phyloP scores from a whole-genome alignment of 352 stramenopile genomes.

The Thraustotheca clavata region DNA sequence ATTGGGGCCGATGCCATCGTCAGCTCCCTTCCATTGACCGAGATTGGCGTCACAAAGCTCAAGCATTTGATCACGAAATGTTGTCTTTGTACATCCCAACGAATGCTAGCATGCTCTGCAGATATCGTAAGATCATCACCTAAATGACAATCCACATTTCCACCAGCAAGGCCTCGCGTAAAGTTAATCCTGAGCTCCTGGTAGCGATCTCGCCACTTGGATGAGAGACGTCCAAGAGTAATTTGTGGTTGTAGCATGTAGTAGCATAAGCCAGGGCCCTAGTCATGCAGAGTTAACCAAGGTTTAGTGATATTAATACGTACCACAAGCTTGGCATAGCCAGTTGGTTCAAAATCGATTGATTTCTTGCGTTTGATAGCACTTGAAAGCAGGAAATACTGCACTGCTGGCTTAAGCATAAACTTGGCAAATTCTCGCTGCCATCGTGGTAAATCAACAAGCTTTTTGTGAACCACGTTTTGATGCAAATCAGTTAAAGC shows the following conservation, averaged over 20 bases:
- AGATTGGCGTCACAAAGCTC: slow-evolving; percentile 39
- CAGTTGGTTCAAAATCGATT: slow-evolving; percentile 51
- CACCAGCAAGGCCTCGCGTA: slow-evolving; percentile 39
- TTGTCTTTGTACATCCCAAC: slow-evolving; percentile 36
- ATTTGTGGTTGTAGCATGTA: slow-evolving; percentile 59
- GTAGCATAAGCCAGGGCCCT: slow-evolving; percentile 53
- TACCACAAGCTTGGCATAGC: slow-evolving; percentile 73
- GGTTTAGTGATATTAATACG: background rate
- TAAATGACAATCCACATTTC: slow-evolving; percentile 58
- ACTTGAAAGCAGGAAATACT: slow-evolving; percentile 34
- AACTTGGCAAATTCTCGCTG: background rate
- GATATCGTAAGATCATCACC: slow-evolving; percentile 55
- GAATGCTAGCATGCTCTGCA: slow-evolving; percentile 51
- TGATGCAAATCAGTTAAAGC: slow-evolving; percentile 9
- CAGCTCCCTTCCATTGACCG: slow-evolving; percentile 57
- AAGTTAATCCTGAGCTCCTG: slow-evolving; percentile 35
- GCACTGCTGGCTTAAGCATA: slow-evolving; percentile 25
- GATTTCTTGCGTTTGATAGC: slow-evolving; percentile 45
- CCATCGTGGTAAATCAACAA: background rate
- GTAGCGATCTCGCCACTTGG: slow-evolving; percentile 53
- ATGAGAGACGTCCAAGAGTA: slow-evolving; percentile 51
- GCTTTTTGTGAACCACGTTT: background rate
- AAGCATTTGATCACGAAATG: slow-evolving; percentile 67
- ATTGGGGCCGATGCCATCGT: slow-evolving; percentile 38
- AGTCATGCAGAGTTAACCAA: slow-evolving; percentile 6